Evolutionary conservation across 768 basidiomycete species (phyloP).

Genomic region (Lactarius trivialis): DNA sequence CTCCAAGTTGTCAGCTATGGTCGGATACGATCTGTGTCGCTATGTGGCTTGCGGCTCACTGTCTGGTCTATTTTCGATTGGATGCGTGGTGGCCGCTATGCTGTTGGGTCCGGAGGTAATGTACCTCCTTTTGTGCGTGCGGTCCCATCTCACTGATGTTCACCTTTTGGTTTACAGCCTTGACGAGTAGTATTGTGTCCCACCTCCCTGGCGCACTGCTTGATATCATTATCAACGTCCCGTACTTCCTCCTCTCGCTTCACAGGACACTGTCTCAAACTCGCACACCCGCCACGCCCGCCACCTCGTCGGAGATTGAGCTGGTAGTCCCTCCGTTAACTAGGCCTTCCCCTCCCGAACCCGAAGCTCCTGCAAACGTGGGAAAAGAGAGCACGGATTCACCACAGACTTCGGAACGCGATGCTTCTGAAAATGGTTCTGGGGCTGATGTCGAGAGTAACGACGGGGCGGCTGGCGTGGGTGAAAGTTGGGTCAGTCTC

Average conservation of each 20-base stretch:
- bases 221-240: constrained; percentile 59
- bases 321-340: neutral
- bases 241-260: constrained; percentile 54
- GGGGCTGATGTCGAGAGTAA: constrained; percentile 69
- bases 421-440: constrained; percentile 43
- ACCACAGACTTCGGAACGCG: constrained; percentile 24
- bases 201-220: constrained; percentile 59
- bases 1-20: constrained; percentile 56
- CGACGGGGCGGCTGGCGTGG: constrained; percentile 43
- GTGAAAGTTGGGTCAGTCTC: constrained; percentile 68
- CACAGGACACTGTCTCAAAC: constrained; percentile 54
- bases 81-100: constrained; percentile 60
- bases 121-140: constrained; percentile 1
- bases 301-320: constrained; percentile 11
- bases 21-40: constrained; percentile 35
- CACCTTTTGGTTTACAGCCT: constrained; percentile 39
- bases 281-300: constrained; percentile 41
- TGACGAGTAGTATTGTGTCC: constrained; percentile 65
- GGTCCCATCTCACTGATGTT: neutral
- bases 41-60: constrained; percentile 41
- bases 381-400: constrained; percentile 15
- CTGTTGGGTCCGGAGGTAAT: constrained; percentile 76
- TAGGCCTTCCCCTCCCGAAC: constrained; percentile 28
- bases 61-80: constrained; percentile 48
- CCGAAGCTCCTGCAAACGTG: constrained; percentile 11